Evolutionary conservation across 192 early-diverging fungal genomes (phyloP).

Genomic region (Glomus cerebriforme): DNA sequence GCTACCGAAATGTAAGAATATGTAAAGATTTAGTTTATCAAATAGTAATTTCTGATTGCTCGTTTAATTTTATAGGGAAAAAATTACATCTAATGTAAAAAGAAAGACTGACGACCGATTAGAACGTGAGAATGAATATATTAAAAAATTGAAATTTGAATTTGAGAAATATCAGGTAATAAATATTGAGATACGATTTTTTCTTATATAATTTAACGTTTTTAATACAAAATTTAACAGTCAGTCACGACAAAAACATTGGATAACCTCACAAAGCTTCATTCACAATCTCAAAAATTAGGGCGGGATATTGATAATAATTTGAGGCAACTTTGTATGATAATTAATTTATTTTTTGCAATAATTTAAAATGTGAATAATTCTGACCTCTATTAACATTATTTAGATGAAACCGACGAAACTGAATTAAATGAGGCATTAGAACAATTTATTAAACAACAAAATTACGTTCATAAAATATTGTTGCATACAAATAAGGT

Average conservation of each 20-base stretch:
- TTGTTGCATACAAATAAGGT: not conserved
- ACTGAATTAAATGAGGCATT: not conserved
- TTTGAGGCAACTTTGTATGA: not conserved
- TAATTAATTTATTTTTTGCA: not conserved
- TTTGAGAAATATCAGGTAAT: not conserved
- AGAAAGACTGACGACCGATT: not conserved
- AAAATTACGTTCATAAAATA: not conserved
- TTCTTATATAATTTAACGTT: not conserved
- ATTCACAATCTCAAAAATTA: not conserved
- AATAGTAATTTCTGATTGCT: not conserved
- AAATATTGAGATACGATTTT: not conserved
- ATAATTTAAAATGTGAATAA: not conserved
- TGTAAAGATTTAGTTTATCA: too few relatives aligned
- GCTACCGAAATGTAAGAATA: not conserved
- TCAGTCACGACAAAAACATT: not conserved
- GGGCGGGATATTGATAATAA: not conserved
- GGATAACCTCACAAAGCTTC: not conserved
- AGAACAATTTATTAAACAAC: not conserved
- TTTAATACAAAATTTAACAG: not conserved
- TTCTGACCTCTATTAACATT: not conserved
- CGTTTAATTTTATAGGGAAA: not conserved
- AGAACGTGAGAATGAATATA: not conserved
- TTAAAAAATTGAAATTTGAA: not conserved
- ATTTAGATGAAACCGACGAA: not conserved
- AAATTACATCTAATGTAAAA: not conserved